Base-by-base conservation (phyloP, 768 basidiomycete species). In the Imleria badia region DNA sequence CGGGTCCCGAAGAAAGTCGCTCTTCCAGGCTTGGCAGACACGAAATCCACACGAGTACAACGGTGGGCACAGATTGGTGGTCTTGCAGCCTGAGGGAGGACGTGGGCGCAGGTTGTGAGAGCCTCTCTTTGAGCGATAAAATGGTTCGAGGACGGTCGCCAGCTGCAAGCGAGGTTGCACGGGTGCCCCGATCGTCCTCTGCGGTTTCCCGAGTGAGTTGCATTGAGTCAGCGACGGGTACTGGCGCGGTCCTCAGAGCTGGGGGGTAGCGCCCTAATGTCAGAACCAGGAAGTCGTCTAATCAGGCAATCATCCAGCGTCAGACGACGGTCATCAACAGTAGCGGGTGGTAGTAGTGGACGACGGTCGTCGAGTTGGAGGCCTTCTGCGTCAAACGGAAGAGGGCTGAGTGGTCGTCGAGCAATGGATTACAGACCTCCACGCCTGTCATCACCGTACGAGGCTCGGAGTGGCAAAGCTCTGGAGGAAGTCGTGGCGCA, bases 381-480 rank as follows among this genome's bases (percentile, higher is more conserved):
- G 30, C 60, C 63, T 59, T 62, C 71, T 60, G 69, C 65, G 48
- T 73, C 72, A 44, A 58, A 45, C n/a, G 66, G 67, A 33, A 62
- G 65, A 44, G 60, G 67, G 39, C 60, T 58, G 52, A n/a, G 6
- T 61, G 61, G 33, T 68, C 68, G 22, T 72, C 70, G 6, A 47
- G 5, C 2, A 59, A 43, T 0, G 57, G 15, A 40, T 30, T 59
- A 12, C 70, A 29, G n/a, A 45, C 62, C 58, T 12, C 55, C 49
- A 44, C 64, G 71, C 38, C 59, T 67, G 15, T 72, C 62, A 43
- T 62, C 56, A 55, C 68, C 68, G 55, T 77, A 75, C n/a, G 73
- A 70, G 77, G 71, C 19, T 81, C 78, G 55, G 77, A 80, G 43
- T 80, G 78, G 26, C 80, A 74, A 46, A 74, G 72, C 45, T 80